These are phyloP conservation scores for Magnolia changhungtana DNA, from an alignment of 164 flowering plant genomes.

Conservation along the genomic window DNA sequence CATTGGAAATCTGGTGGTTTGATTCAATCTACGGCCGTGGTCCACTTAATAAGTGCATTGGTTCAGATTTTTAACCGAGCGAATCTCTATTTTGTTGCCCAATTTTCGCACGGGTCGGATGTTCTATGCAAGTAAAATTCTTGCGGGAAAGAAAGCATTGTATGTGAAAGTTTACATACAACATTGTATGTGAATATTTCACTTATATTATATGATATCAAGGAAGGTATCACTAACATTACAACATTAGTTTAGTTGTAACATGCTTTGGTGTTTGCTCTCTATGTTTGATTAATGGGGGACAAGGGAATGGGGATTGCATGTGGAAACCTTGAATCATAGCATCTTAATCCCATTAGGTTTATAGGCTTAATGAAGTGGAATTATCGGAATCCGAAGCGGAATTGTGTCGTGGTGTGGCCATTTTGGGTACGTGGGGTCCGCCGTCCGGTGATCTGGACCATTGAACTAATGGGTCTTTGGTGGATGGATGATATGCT, in stretches of 20 bases:
- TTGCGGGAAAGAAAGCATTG: background rate
- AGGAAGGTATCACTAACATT: slow-evolving; percentile 3
- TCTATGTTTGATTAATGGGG: slow-evolving; percentile 15
- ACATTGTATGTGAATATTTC: background rate
- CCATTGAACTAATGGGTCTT: no score
- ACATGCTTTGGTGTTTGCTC: slow-evolving; percentile 12
- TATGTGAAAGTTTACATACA: no score
- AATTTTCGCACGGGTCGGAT: background rate
- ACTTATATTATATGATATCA: slow-evolving; percentile 3
- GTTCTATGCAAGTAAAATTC: background rate
- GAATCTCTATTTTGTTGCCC: background rate
- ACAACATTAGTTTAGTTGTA: background rate
- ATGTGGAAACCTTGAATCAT: slow-evolving; percentile 9
- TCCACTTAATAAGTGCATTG: background rate
- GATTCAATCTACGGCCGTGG: background rate
- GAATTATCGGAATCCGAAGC: no score
- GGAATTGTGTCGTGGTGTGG: no score
- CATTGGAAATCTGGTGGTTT: background rate
- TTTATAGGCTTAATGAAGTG: background rate
- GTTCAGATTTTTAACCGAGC: background rate
- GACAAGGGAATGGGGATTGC: slow-evolving; percentile 11
- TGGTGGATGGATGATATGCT: no score
- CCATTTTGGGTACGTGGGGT: no score
- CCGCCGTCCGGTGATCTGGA: no score
- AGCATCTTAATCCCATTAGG: background rate